Base-by-base conservation (phyloP, 1,284 basidiomycete genomes). In the Cryptococcus amylolentus region DNA sequence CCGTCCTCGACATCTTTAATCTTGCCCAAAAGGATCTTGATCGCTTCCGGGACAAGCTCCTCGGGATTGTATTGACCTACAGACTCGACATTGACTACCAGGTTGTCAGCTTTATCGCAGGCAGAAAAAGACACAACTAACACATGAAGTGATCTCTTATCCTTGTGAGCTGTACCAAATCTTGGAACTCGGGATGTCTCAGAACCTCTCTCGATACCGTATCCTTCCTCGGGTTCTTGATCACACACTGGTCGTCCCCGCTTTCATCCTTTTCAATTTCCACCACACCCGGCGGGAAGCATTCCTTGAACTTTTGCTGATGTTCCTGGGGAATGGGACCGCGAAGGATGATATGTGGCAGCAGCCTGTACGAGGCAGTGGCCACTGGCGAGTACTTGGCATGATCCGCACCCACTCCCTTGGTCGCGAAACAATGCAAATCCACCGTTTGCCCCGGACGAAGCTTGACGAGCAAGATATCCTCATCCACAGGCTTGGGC, bases 351-450 rank as follows among this genome's bases (percentile, higher is more conserved):
- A 99, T 89, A 66, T 88, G 82, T 0, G 95, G 96, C 26, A 97
- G 83, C 4, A 98, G 82, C 48, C 95, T 88, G 76, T 98, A 99
- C 2, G 93, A 90, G 1, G 95, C 93, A 10, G 92, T 96, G 2
- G 93, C 92, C 92, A 98, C 96, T n/a, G 96, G 92, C 55, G 86
- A 91, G 77, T 90, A 98, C 73, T 99, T 99, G 43, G 96, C 93
- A 71, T 99, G 96, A 67, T 95, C 92, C 68, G 90, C 91, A 20
- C 92, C 94, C n/a, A 91, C 84, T 7, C 93, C 91, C 73, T 98
- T 98, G 47, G 66, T 63, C 3, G 73, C 73, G 58, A 94, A 82
- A 48, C 92, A 94, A 73, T 98, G 94, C 58, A 96, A 72, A 72
- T 97, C 91, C 77, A 94, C 62, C 55, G 71, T 58, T 70, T 82